Conservation (phyloP, 2,329 filamentous ascomycete genomes). For the Myrmaecium sp. region DNA sequence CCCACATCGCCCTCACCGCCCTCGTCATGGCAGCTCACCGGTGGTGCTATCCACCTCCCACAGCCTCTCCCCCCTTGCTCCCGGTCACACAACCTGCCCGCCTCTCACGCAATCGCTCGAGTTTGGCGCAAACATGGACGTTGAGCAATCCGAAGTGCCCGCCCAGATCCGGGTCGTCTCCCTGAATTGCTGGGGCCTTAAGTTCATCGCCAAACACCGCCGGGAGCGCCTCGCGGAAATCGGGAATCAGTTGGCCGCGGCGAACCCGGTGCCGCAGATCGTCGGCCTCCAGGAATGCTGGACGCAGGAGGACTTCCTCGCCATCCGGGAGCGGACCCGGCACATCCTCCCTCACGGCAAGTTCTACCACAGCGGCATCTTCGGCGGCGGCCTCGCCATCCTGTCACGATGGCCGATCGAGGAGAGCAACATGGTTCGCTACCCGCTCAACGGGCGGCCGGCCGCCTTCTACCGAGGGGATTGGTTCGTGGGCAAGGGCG, state of each 20-base stretch:
- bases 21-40: no score
- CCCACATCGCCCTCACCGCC: no score
- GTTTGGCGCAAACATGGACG: no score
- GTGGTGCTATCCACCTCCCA: no score
- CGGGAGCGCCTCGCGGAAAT: constrained; percentile 68
- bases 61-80: no score
- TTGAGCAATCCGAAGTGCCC: constrained; percentile 21
- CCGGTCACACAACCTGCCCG: no score
- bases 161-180: constrained; percentile 59
- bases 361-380: constrained; percentile 80
- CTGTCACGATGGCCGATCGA: constrained; percentile 85
- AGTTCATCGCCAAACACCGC: constrained; percentile 66
- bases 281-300: constrained; percentile 94
- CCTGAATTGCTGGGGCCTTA: constrained; percentile 94
- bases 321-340: constrained; percentile 56
- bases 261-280: constrained; percentile 57
- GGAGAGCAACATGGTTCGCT: constrained; percentile 70
- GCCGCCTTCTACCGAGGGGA: constrained; percentile 89
- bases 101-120: no score
- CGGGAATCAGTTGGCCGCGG: constrained; percentile 56
- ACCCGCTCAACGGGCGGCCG: constrained; percentile 83
- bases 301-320: constrained; percentile 68
- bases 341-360: constrained; percentile 74
- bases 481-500: constrained; percentile 91
- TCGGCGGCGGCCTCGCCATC: constrained; percentile 78